These are phyloP conservation scores for Lactarius evosmus DNA, from an alignment of 768 basidiomycete genomes.

Conservation along the genomic window DNA sequence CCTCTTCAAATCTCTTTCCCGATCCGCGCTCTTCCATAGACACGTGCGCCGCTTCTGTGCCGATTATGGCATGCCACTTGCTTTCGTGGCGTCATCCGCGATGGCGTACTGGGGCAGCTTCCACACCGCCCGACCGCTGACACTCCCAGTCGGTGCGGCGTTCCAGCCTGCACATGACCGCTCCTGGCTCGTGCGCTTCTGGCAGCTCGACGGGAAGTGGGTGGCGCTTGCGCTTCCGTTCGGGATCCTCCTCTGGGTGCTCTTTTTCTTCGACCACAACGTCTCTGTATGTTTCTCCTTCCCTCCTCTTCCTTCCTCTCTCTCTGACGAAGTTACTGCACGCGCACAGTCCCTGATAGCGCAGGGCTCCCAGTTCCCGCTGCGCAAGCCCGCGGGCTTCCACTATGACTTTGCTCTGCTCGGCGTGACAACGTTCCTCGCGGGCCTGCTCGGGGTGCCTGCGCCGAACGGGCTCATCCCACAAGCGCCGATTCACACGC, in stretches of 20 bases:
- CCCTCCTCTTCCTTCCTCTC: background rate
- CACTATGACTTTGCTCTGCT: conserved; percentile 90
- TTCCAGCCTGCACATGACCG: conserved; percentile 71
- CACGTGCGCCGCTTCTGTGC: conserved; percentile 71
- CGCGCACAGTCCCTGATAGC: conserved; percentile 77
- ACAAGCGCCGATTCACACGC: conserved; percentile 91
- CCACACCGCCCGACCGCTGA: conserved; percentile 53
- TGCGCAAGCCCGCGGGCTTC: conserved; percentile 86
- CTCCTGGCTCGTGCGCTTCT: conserved; percentile 83
- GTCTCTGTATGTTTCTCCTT: conserved; percentile 61
- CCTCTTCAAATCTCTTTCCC: conserved; percentile 65
- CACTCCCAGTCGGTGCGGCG: conserved; percentile 63
- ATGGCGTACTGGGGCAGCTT: conserved; percentile 88
- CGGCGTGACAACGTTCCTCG: conserved; percentile 85
- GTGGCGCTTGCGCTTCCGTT: conserved; percentile 88
- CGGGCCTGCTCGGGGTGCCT: conserved; percentile 80
- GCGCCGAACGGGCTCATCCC: conserved; percentile 85
- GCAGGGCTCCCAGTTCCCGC: conserved; percentile 82
- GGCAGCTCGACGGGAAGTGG: conserved; percentile 87
- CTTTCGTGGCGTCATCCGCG: conserved; percentile 68
- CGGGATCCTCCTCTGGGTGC: conserved; percentile 80
- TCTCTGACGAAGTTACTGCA: background rate
- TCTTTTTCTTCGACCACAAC: conserved; percentile 96
- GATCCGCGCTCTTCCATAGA: conserved; percentile 65
- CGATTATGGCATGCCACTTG: conserved; percentile 91